These are phyloP conservation scores for Neurospora hispaniola DNA, from an alignment of 495 filamentous ascomycete genomes.

Conservation along the genomic window DNA sequence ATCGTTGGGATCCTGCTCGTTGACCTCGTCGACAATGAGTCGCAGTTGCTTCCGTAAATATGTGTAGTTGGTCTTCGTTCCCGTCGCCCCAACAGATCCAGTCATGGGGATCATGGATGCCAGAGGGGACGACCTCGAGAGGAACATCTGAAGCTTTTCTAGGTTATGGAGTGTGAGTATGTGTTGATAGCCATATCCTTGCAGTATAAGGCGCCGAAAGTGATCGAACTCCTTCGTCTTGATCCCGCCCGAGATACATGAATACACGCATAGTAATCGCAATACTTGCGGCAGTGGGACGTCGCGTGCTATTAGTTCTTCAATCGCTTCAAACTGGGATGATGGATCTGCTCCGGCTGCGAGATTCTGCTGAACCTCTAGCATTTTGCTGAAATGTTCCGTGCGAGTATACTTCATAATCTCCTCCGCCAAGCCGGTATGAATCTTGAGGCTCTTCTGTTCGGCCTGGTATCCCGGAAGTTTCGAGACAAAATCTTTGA, in stretches of 20 bases:
- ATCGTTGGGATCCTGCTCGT: constrained; percentile 92
- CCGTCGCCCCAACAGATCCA: constrained; percentile 40
- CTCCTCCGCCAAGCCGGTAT: constrained; percentile 87
- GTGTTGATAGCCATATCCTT: constrained; percentile 93
- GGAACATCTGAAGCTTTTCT: constrained; percentile 79
- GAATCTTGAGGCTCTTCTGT: constrained; percentile 80
- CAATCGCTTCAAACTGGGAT: constrained; percentile 79
- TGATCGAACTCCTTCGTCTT: constrained; percentile 77
- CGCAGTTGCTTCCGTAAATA: constrained; percentile 75
- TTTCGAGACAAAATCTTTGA: constrained; percentile 85
- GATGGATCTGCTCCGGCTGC: constrained; percentile 84
- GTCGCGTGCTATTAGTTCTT: constrained; percentile 84
- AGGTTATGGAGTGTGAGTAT: constrained; percentile 79
- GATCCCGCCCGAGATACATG: constrained; percentile 78
- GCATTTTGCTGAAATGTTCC: constrained; percentile 73
- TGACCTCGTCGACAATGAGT: constrained; percentile 92
- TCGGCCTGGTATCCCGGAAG: constrained; percentile 88
- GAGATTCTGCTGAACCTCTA: constrained; percentile 94
- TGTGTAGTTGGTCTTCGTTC: constrained; percentile 79
- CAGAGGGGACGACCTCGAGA: constrained; percentile 58
- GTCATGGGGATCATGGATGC: constrained; percentile 60
- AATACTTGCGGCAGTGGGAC: constrained; percentile 69
- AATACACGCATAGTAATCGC: constrained; percentile 81
- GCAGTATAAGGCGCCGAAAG: constrained; percentile 77
- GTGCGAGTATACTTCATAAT: constrained; percentile 84